Evolutionary conservation across 2,329 filamentous ascomycete species (phyloP), one percentile per base, ranked within the genome.

Genomic region (Drechslera avenae): DNA sequence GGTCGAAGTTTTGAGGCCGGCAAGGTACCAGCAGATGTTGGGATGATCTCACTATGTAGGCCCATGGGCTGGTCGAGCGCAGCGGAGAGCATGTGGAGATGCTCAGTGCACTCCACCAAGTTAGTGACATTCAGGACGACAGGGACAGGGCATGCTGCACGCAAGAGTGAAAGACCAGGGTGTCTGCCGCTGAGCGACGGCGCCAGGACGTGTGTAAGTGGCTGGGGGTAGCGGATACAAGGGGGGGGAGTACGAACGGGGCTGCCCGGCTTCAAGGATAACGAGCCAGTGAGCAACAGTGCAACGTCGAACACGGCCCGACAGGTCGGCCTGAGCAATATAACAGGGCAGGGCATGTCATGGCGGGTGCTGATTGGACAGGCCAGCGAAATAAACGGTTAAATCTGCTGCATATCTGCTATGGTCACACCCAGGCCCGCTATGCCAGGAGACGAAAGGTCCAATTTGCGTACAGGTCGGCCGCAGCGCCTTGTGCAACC

Each of bases 11-110:
- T 64, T 56, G 62, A 53, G 56, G 62, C 55, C 52, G 59, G 57
- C 49, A 59, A 56, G 56, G 60, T 55, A 59, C 57, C 57, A 61
- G 51, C 51, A 64, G 48, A 52, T 39, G 67, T 71, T 64, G 69
- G 71, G 68, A 67, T 68, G 53, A 59, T 63, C 64, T 66, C 58
- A 57, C 56, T 62, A 62, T 59, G 61, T 67, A 69, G 62, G 64
- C 63, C 59, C 63, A 62, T 56, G 59, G 59, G 57, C 57, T 63
- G 63, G 59, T 68, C 58, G 56, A 58, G 52, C 7, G 26, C 56
- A 64, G 62, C 60, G 63, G 59, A 67, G 63, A 65, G 66, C 62
- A 63, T 71, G 69, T 73, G 70, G 68, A 70, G 68, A 68, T 68
- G 67, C 64, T 60, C 64, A 62, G 62, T 62, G 64, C 62, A 60